Evolutionary conservation across 1,284 basidiomycete genomes (phyloP), one percentile per base, ranked within the genome.

Genomic region (Sphaerobolus stellatus): DNA sequence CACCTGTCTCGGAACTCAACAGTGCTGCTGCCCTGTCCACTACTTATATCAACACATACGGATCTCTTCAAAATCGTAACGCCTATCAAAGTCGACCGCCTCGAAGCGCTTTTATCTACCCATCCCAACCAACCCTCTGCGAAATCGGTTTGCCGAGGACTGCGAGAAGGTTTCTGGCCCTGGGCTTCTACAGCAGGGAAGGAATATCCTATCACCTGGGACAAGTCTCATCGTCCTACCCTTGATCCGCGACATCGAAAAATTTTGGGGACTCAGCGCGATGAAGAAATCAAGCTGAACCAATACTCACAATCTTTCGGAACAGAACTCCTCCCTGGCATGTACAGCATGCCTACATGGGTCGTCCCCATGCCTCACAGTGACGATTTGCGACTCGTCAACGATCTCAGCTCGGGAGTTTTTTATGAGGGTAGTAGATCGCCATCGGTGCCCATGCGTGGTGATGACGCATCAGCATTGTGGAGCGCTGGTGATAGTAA

Each of bases 131-230:
- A 48, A 2, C 50, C 61, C 0, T 70, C 72, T 29, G 72, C 77
- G 0, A 6, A 54, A 0, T 77, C 72, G 0, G 68, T 76, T 0
- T 48, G 61, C 9, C 31, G 24, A 1, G 69, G 68, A 0, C 61
- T 76, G 3, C 49, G 62, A 3, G 56, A 71, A 31, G 75, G 75
- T 2, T 76, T 76, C 58, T 77, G 74, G 75, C 75, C 73, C 0
- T 75, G 61, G 57, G 75, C 75, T 0, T 58, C 69, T 8, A 69
- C 59, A 0, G n/a, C 51, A 2, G 38, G 56, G 8, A 20, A 29
- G 0, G 47, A 28, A 0, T 65, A 66, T 24, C 69, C 68, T 5
- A 48, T 28, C 1, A 69, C 59, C 1, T 57, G 53, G 8, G 67
- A 75, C 38, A 59, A 58, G 24, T 64, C 66, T 0, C 41, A 49